Percentiles rank a stretch among this genome's conserved stretches.
Evolutionary conservation across 139 green algal species (phyloP).

Genomic region (Chlorella sp.): DNA sequence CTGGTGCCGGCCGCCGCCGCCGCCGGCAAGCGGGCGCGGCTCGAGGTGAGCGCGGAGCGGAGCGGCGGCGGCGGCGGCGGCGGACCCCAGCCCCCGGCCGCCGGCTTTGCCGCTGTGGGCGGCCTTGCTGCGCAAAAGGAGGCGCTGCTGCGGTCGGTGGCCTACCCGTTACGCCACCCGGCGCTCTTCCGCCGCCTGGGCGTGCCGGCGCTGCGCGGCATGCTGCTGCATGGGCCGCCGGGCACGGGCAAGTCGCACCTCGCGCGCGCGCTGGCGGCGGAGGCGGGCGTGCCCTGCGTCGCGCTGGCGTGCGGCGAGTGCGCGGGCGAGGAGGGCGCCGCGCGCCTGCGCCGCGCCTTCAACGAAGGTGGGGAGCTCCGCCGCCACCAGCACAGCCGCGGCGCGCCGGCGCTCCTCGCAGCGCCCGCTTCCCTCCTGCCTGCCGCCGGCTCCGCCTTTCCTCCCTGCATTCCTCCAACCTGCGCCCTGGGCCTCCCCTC

Average conservation of each 20-base stretch:
- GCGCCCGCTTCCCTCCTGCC: neutral
- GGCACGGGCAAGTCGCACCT: constrained; percentile 87
- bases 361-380: neutral
- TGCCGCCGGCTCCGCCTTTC: neutral
- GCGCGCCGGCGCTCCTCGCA: neutral
- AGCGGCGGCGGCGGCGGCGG: neutral
- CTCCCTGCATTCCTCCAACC: neutral
- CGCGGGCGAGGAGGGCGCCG: constrained; percentile 47
- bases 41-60: neutral
- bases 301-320: constrained; percentile 70
- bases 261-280: constrained; percentile 79
- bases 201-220: constrained; percentile 70
- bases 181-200: constrained; percentile 83
- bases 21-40: constrained; percentile 11
- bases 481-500: neutral
- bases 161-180: constrained; percentile 81
- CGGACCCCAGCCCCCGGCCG: constrained; percentile 22
- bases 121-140: constrained; percentile 75
- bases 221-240: constrained; percentile 88
- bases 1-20: neutral
- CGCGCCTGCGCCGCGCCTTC: constrained; percentile 22
- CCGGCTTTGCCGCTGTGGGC: constrained; percentile 74
- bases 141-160: constrained; percentile 77
- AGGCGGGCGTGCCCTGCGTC: constrained; percentile 79
- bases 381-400: neutral